Base-by-base conservation (phyloP, 176 grass and related monocot genomes). In the Bonia amplexicaulis region DNA sequence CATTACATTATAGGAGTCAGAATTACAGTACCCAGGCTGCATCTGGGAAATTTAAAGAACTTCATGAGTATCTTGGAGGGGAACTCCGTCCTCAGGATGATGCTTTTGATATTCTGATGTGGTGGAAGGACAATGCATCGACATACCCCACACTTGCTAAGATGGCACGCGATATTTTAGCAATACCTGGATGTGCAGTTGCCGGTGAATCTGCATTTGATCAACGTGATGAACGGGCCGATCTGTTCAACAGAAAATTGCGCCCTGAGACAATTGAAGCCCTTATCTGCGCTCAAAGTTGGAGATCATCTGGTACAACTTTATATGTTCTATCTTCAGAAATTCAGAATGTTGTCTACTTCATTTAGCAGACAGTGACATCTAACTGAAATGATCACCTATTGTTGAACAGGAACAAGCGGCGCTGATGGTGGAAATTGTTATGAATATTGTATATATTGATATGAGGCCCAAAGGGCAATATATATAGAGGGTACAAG, bases 41-140 rank as follows among this genome's bases (percentile, higher is more conserved):
- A 26, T 12, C 13, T 9, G 52, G 29, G 2, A 20, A 79, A 62
- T 39, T 79, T 3, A 69, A 26, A 19, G 66, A 86, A 40, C 42
- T 86, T 14, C 5, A 48, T 13, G 15, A 6, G 11, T 86, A 86
- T 22, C 42, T 86, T 79, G 42, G 31, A 78, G 73, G 6, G 41
- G 64, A 47, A 7, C 3, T 69, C 45, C 11, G 41, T 85, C 63
- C 48, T 33, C 16, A 41, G 25, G 20, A 52, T 40, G 54, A 16
- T 1, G 8, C 7, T 62, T 79, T 86, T 4, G 9, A 79, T 86
- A 79, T 86, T 71, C 45, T 86, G 54, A 86, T 52, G 41, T 79
- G 84, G 84, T 86, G 84, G 76, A 86, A 71, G 41, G 39, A 48
- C 3, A 78, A 79, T 79, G 22, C 53, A 40, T 19, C 27, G 0